Evolutionary conservation across 2,329 filamentous ascomycete genomes (phyloP).

Genomic region (Boeremia exigua): DNA sequence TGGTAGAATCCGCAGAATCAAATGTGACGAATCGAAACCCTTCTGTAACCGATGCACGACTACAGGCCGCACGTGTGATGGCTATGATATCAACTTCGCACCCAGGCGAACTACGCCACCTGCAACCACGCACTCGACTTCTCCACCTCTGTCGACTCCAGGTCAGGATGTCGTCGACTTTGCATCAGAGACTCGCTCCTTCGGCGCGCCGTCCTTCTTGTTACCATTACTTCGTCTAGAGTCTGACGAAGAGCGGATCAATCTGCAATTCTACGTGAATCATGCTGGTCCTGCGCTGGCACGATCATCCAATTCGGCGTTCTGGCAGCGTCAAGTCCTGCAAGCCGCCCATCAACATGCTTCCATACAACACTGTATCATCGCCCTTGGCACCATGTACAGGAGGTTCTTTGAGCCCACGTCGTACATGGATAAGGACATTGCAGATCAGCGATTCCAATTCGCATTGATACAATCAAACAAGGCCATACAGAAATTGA

Average conservation of each 20-base stretch:
- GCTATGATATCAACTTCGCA: conserved; percentile 25
- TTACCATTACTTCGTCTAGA: conserved; percentile 27
- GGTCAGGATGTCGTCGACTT: not conserved
- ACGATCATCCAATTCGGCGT: conserved; percentile 38
- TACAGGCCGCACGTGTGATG: conserved; percentile 43
- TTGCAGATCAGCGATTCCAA: conserved; percentile 31
- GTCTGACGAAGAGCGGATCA: conserved; percentile 32
- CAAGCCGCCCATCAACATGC: conserved; percentile 41
- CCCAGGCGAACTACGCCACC: not conserved
- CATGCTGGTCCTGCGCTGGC: conserved; percentile 33
- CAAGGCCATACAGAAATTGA: conserved; percentile 33
- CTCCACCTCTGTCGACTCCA: not conserved
- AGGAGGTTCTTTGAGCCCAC: conserved; percentile 35
- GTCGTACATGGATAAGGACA: conserved; percentile 28
- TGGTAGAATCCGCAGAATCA: conserved; percentile 40
- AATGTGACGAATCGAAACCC: conserved; percentile 44
- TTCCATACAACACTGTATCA: conserved; percentile 39
- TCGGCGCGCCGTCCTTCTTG: conserved; percentile 12
- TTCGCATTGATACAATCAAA: conserved; percentile 44
- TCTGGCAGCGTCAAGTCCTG: conserved; percentile 42
- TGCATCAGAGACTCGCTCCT: not conserved
- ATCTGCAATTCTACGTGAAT: conserved; percentile 40
- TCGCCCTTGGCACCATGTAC: conserved; percentile 43
- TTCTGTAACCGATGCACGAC: conserved; percentile 38
- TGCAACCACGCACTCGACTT: not conserved